Percentiles rank a stretch among this genome's conserved stretches.
These are phyloP conservation scores for Colletotrichum cereale DNA, from an alignment of 2,329 filamentous ascomycete genomes.

Conservation along the genomic window DNA sequence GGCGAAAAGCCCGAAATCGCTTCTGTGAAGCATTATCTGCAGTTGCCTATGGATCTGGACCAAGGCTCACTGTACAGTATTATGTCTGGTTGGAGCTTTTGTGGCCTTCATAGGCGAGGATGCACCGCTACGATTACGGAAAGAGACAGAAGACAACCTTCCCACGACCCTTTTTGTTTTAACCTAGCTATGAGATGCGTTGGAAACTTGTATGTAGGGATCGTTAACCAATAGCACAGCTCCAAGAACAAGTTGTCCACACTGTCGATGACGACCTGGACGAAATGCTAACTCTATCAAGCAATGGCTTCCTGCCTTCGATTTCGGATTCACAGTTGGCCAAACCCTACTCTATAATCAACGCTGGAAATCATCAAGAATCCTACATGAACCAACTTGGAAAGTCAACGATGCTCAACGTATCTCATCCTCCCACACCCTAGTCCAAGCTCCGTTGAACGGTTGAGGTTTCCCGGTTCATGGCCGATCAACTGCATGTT, in stretches of 20 bases:
- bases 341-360: not conserved
- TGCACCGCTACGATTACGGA: too few relatives aligned
- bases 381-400: not conserved
- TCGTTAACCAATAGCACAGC: not conserved
- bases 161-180: not conserved
- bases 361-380: not conserved
- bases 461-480: conserved; percentile 26
- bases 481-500: not conserved
- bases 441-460: conserved; percentile 2
- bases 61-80: not conserved
- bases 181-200: not conserved
- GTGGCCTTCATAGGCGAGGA: not conserved
- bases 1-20: conserved; percentile 21
- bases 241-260: not conserved
- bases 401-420: not conserved
- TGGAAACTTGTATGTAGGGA: not conserved
- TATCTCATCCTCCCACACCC: not conserved
- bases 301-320: not conserved
- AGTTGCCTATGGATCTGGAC: not conserved
- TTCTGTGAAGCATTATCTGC: conserved; percentile 21
- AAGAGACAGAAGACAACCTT: too few relatives aligned
- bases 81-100: not conserved
- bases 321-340: not conserved
- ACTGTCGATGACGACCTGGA: not conserved
- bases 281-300: not conserved